phyloP scores from a whole-genome alignment of 805 yeast genomes.

The Candida coquimbonensis region DNA sequence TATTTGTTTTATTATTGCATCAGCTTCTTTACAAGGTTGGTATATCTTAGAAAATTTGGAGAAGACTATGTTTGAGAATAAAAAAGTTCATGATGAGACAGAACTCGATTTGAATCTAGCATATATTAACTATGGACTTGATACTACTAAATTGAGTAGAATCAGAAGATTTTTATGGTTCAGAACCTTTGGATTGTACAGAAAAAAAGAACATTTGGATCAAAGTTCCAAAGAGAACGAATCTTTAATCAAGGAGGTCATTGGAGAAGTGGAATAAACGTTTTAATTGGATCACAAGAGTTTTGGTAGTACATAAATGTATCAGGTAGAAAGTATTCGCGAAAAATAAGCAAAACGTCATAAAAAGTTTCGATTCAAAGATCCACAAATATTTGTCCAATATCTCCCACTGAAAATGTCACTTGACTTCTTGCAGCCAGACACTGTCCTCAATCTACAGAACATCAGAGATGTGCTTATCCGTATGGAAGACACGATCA shows the following conservation, averaged over 20 bases:
- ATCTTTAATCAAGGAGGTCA: constrained; percentile 65
- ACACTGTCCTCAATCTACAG: constrained; percentile 67
- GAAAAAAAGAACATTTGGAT: constrained; percentile 26
- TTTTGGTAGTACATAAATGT: too few relatives aligned
- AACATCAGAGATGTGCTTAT: constrained; percentile 82
- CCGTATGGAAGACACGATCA: constrained; percentile 94
- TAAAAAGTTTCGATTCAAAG: too few relatives aligned
- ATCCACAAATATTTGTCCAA: too few relatives aligned
- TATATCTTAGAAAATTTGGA: constrained; percentile 32
- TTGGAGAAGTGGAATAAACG: constrained; percentile 39
- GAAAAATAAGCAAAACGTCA: too few relatives aligned
- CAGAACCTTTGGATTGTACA: constrained; percentile 31
- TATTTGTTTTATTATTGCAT: constrained; percentile 30
- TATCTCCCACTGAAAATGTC: neutral
- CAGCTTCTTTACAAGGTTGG: constrained; percentile 35
- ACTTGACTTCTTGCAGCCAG: constrained; percentile 84
- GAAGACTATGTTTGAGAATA: constrained; percentile 26
- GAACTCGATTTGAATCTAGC: constrained; percentile 35
- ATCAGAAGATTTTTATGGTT: constrained; percentile 54
- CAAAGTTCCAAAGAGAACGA: constrained; percentile 58
- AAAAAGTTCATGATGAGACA: constrained; percentile 32
- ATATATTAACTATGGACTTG: constrained; percentile 46
- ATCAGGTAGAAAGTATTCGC: too few relatives aligned
- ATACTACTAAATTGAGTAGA: constrained; percentile 40
- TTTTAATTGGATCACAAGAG: neutral